Evolutionary conservation across 192 early-diverging fungal species (phyloP).

Genomic region (Mortierella claussenii): DNA sequence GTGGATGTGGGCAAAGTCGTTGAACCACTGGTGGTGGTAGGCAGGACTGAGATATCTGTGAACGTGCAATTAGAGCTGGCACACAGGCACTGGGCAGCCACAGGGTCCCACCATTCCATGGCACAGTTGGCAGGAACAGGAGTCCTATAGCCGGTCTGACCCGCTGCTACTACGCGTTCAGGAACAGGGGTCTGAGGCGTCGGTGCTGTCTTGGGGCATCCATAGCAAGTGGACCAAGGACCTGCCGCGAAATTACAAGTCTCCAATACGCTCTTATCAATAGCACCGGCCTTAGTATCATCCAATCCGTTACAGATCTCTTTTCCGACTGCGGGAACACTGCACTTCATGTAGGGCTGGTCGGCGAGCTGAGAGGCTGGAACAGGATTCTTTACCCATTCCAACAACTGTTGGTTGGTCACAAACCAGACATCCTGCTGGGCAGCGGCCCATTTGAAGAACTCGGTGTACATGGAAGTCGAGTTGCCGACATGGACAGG

Average conservation of each 20-base stretch:
- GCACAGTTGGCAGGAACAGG: slow-evolving; percentile 71
- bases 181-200: slow-evolving; percentile 57
- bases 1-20: slow-evolving; percentile 9
- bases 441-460: slow-evolving; percentile 63
- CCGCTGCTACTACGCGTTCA: slow-evolving; percentile 24
- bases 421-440: slow-evolving; percentile 79
- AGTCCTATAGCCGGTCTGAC: slow-evolving; percentile 50
- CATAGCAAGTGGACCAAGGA: slow-evolving; percentile 66
- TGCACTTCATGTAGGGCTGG: slow-evolving; percentile 76
- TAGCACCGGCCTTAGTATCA: slow-evolving; percentile 38
- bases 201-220: slow-evolving; percentile 59
- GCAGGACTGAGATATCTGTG: slow-evolving; percentile 56
- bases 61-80: slow-evolving; percentile 63
- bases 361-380: slow-evolving; percentile 69
- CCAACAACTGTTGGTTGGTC: slow-evolving; percentile 71
- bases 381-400: slow-evolving; percentile 85
- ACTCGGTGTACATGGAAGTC: slow-evolving; percentile 49
- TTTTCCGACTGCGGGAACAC: slow-evolving; percentile 62
- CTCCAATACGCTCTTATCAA: slow-evolving; percentile 51
- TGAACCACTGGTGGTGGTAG: neutral
- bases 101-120: slow-evolving; percentile 76
- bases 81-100: slow-evolving; percentile 70
- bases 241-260: slow-evolving; percentile 60
- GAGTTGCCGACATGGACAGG: slow-evolving; percentile 57
- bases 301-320: slow-evolving; percentile 81